These are phyloP conservation scores for Monoraphidium neglectum DNA, from an alignment of 139 green algal genomes.

Conservation along the genomic window DNA sequence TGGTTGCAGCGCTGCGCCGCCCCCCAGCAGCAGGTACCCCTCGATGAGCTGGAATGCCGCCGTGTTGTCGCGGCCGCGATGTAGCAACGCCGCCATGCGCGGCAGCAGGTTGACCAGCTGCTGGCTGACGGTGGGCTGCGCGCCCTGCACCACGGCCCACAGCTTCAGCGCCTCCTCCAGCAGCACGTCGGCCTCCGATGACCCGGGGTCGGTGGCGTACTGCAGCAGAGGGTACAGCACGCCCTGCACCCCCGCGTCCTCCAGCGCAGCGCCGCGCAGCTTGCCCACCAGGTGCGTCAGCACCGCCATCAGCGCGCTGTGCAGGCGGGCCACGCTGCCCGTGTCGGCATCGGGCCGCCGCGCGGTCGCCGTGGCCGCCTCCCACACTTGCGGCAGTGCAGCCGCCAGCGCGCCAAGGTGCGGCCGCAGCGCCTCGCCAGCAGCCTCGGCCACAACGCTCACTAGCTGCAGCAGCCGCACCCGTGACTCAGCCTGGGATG, in stretches of 20 bases:
- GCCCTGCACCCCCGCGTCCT: slow-evolving; percentile 40
- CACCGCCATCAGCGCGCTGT: slow-evolving; percentile 70
- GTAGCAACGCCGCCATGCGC: slow-evolving; percentile 53
- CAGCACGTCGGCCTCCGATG: slow-evolving; percentile 54
- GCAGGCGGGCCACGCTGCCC: slow-evolving; percentile 62
- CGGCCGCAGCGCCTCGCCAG: slow-evolving; percentile 56
- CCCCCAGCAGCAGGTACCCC: slow-evolving; percentile 57
- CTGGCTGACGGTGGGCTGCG: slow-evolving; percentile 20
- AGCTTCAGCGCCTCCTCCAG: slow-evolving; percentile 62
- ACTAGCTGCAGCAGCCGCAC: slow-evolving; percentile 79
- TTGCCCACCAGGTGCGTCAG: slow-evolving; percentile 71
- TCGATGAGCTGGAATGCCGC: slow-evolving; percentile 62
- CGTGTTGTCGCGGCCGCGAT: slow-evolving; percentile 52
- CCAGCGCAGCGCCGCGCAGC: slow-evolving; percentile 49
- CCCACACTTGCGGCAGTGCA: slow-evolving; percentile 59
- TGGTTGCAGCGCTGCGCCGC: slow-evolving; percentile 13
- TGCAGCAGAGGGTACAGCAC: slow-evolving; percentile 71
- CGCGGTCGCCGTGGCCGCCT: slow-evolving; percentile 12
- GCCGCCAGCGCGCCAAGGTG: slow-evolving; percentile 64
- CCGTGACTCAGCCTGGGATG: slow-evolving; percentile 65
- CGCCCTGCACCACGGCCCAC: background rate
- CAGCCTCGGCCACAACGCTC: slow-evolving; percentile 64
- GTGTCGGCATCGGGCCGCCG: slow-evolving; percentile 26
- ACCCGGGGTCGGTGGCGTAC: slow-evolving; percentile 45
- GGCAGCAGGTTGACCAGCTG: slow-evolving; percentile 56